phyloP scores from a whole-genome alignment of 73 alveolate species.

The Stentor roeselii region DNA sequence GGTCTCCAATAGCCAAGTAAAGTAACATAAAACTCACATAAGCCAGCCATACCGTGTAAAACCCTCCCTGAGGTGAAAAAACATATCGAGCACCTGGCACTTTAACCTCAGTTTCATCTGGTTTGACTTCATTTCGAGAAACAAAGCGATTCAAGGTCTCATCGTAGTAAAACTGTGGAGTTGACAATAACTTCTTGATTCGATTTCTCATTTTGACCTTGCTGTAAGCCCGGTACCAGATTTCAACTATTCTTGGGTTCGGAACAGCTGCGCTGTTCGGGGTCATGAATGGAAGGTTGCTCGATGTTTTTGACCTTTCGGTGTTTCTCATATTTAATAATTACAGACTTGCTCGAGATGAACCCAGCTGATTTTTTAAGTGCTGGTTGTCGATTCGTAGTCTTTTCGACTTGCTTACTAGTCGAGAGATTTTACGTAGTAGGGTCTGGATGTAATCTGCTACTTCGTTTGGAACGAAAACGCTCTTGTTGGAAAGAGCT shows the following conservation, averaged over 20 bases:
- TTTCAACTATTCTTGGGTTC: not conserved
- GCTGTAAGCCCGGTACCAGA: not conserved
- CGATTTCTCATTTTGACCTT: not conserved
- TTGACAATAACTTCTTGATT: not conserved
- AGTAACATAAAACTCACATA: not conserved
- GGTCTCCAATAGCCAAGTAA: not conserved
- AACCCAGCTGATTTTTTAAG: too few relatives aligned
- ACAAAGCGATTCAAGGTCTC: not conserved
- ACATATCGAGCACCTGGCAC: not conserved
- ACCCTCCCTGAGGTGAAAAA: not conserved
- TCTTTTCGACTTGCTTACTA: not conserved
- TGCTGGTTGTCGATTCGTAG: not conserved
- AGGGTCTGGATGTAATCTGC: slow-evolving; percentile 5
- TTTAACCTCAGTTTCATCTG: not conserved
- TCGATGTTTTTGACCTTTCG: too few relatives aligned
- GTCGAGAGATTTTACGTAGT: not conserved
- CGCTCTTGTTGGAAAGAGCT: not conserved
- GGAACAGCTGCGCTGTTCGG: not conserved
- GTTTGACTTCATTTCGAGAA: too few relatives aligned
- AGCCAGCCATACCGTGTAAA: not conserved
- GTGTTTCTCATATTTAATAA: too few relatives aligned
- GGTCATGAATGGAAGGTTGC: too few relatives aligned
- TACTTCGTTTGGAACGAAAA: slow-evolving; percentile 9
- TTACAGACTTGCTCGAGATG: too few relatives aligned
- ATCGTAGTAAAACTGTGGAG: not conserved